Evolutionary conservation across 352 stramenopile species (phyloP).

Genomic region (Phytophthora rubi): DNA sequence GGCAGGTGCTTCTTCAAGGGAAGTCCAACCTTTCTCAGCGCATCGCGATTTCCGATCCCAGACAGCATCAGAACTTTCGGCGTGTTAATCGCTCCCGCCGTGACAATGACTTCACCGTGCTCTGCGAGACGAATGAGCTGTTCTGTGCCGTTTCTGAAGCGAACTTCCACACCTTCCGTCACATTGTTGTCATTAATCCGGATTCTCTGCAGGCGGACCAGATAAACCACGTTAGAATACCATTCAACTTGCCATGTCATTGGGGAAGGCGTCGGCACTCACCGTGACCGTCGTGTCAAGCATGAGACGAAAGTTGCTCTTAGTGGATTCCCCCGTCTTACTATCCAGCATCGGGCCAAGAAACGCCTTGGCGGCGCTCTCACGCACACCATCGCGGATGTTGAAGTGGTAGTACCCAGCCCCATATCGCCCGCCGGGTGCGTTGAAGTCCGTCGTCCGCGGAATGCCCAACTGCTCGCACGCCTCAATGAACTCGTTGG

Average conservation of each 20-base stretch:
- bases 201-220: conserved; percentile 43
- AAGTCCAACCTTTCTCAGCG: conserved; percentile 54
- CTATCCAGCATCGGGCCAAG: conserved; percentile 61
- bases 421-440: conserved; percentile 64
- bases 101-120: conserved; percentile 71
- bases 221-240: background rate
- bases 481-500: conserved; percentile 57
- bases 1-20: conserved; percentile 70
- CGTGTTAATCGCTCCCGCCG: conserved; percentile 87
- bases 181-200: conserved; percentile 50
- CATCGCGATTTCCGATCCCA: conserved; percentile 50
- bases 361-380: conserved; percentile 81
- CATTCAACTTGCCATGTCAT: no score
- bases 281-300: conserved; percentile 73
- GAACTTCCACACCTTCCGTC: conserved; percentile 53
- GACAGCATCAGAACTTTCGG: conserved; percentile 87
- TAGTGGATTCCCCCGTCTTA: conserved; percentile 35
- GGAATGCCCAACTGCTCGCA: conserved; percentile 64
- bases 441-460: conserved; percentile 82
- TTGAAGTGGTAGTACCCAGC: conserved; percentile 91
- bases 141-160: conserved; percentile 39
- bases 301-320: conserved; percentile 56
- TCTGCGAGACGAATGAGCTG: conserved; percentile 49
- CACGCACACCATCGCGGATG: conserved; percentile 78
- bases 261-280: background rate